Base-by-base conservation (phyloP, 192 early-diverging fungal species). In the Backusella circina region DNA sequence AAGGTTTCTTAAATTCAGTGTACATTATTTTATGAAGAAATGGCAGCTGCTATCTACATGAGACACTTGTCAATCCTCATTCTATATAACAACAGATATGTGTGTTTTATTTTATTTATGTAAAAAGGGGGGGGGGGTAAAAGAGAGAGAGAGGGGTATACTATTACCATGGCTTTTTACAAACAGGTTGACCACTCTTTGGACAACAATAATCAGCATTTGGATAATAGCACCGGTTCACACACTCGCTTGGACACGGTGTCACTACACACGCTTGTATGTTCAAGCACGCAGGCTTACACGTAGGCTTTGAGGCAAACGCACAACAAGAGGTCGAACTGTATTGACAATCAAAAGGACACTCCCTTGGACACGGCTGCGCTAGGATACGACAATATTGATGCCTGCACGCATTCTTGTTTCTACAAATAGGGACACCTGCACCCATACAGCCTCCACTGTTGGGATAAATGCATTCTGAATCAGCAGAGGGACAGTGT, bases 171-270 rank as follows among this genome's bases (percentile, higher is more conserved):
- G 65, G 32, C 9, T 33, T 33, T 68, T 35, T 70, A 31, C 68
- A 70, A 28, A 70, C 68, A 4, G 68, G 37, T 44, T 70, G 10
- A 15, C 75, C 68, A 41, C 67, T 70, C 21, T 38, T 38, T 33
- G 75, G 75, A 31, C 75, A 76, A 33, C 75, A 76, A 6, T 21
- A 31, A 1, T 70, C 36, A 13, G 75, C 75, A 64, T 76, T 38
- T 1, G 75, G 75, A 36, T 76, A 76, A 51, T 61, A 70, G 15
- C 75, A 76, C 10, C 65, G 4, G 31, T 67, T 37, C 2, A 50
- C 18, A 16, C 75, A 76, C 15, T 37, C 32, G 12, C 26, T 7
- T 38, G 75, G 75, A 21, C 68, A 76, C 15, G 68, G 75, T n/a
- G 50, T 71, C 8, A 71, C 75, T 28, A 9, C 13, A 39, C 75